A percentile compares a stretch with the other conserved stretches of the same genome.
phyloP scores from a whole-genome alignment of 2,329 filamentous ascomycete genomes.

The Allantophomopsis cytisporea region DNA sequence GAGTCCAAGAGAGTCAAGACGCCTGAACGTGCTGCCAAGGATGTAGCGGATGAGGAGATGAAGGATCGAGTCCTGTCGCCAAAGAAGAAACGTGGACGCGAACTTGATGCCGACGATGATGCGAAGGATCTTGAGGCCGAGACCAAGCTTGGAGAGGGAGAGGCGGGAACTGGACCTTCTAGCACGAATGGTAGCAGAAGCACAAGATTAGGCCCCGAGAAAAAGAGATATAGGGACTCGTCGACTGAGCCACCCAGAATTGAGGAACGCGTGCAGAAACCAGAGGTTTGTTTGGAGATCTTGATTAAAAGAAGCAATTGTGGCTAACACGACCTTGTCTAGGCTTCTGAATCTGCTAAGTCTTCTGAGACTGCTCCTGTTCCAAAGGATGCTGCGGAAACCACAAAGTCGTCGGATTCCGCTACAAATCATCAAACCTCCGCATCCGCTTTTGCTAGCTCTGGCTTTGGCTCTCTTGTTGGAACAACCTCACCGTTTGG shows the following conservation, averaged over 20 bases:
- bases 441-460: slow-evolving; percentile 50
- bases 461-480: slow-evolving; percentile 54
- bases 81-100: slow-evolving; percentile 45
- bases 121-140: slow-evolving; percentile 44
- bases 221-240: slow-evolving; percentile 46
- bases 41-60: slow-evolving; percentile 24
- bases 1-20: slow-evolving; percentile 11
- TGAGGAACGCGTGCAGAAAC: not conserved
- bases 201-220: slow-evolving; percentile 43
- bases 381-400: slow-evolving; percentile 7
- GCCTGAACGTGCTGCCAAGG: slow-evolving; percentile 20
- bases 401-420: too few species aligned
- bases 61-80: slow-evolving; percentile 41
- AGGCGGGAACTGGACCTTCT: slow-evolving; percentile 25
- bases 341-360: not conserved
- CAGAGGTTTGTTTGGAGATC: too few species aligned
- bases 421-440: slow-evolving; percentile 26
- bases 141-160: slow-evolving; percentile 19
- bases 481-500: slow-evolving; percentile 52
- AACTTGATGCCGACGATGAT: slow-evolving; percentile 10
- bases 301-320: too few species aligned
- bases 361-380: slow-evolving; percentile 6
- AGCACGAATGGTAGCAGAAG: slow-evolving; percentile 13
- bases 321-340: too few species aligned
- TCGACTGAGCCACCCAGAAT: slow-evolving; percentile 21